phyloP scores from a whole-genome alignment of 1,284 basidiomycete species.

The Phellinidium pouzarii region DNA sequence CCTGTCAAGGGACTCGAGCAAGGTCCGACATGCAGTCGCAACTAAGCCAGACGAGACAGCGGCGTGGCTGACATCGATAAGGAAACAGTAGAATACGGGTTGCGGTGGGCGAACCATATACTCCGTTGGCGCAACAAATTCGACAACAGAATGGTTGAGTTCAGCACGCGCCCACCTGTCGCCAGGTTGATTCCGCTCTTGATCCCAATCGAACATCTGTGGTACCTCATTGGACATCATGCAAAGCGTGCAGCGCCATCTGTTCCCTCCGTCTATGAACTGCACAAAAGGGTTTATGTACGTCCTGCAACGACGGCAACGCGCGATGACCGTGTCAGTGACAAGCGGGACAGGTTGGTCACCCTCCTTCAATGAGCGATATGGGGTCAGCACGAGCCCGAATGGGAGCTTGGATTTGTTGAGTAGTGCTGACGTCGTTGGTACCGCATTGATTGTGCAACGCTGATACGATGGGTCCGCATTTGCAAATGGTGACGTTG shows the following conservation, averaged over 20 bases:
- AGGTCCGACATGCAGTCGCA: slow-evolving; percentile 92
- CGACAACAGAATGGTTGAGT: slow-evolving; percentile 89
- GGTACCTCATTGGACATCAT: slow-evolving; percentile 98
- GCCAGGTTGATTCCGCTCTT: slow-evolving; percentile 86
- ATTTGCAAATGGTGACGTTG: slow-evolving; percentile 75
- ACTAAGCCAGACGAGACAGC: slow-evolving; percentile 96
- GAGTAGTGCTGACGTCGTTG: slow-evolving; percentile 87
- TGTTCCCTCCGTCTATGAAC: slow-evolving; percentile 96
- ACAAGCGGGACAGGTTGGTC: slow-evolving; percentile 83
- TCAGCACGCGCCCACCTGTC: slow-evolving; percentile 94
- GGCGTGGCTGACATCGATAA: slow-evolving; percentile 92
- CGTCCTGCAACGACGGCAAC: slow-evolving; percentile 93
- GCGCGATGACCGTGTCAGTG: slow-evolving; percentile 92
- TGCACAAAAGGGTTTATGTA: slow-evolving; percentile 99
- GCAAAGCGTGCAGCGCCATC: slow-evolving; percentile 99
- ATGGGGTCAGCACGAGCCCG: slow-evolving; percentile 87
- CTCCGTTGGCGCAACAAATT: slow-evolving; percentile 97
- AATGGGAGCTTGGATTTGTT: slow-evolving; percentile 93
- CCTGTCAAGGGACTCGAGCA: slow-evolving; percentile 91
- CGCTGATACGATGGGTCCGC: slow-evolving; percentile 92
- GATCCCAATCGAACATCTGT: slow-evolving; percentile 98
- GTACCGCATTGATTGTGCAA: slow-evolving; percentile 87
- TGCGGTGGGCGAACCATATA: slow-evolving; percentile 99
- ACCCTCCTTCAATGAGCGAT: slow-evolving; percentile 74
- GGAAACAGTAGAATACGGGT: slow-evolving; percentile 94